These are phyloP conservation scores for Arctium minus DNA, from an alignment of 129 eudicot species.

Conservation along the genomic window DNA sequence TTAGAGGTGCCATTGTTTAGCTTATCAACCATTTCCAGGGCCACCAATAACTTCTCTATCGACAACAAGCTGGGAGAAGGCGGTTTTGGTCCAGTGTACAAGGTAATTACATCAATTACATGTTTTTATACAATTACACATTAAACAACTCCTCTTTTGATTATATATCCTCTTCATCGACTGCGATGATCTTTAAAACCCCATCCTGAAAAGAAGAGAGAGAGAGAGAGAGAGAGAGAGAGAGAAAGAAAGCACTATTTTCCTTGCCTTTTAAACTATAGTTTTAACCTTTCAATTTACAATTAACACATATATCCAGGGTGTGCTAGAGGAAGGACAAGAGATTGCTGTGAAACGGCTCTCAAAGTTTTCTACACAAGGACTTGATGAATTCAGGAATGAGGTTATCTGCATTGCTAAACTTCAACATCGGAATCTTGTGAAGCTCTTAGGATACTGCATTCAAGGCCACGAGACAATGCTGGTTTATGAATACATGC, in stretches of 20 bases:
- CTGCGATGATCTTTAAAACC: no score
- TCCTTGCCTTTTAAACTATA: no score
- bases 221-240: no score
- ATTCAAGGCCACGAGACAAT: constrained; percentile 50
- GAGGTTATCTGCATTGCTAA: constrained; percentile 49
- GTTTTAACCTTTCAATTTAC: not conserved
- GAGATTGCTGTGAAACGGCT: constrained; percentile 71
- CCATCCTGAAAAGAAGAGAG: no score
- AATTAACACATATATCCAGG: constrained; percentile 29
- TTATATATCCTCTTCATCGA: no score
- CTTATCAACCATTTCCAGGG: constrained; percentile 12
- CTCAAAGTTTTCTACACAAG: constrained; percentile 56
- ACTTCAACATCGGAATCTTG: constrained; percentile 60
- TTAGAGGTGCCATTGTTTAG: constrained; percentile 17
- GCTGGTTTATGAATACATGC: constrained; percentile 68
- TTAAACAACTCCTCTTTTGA: no score
- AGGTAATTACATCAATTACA: not conserved
- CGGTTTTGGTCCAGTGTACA: constrained; percentile 30
- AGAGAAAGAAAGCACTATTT: no score
- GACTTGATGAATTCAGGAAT: constrained; percentile 48
- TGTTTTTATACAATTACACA: no score
- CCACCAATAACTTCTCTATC: constrained; percentile 23
- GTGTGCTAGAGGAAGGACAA: constrained; percentile 48
- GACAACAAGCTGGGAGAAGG: constrained; percentile 36
- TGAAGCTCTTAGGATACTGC: constrained; percentile 50